Evolutionary conservation across 169 alveolate genomes (phyloP).

Genomic region (Cryptosporidium sp.): DNA sequence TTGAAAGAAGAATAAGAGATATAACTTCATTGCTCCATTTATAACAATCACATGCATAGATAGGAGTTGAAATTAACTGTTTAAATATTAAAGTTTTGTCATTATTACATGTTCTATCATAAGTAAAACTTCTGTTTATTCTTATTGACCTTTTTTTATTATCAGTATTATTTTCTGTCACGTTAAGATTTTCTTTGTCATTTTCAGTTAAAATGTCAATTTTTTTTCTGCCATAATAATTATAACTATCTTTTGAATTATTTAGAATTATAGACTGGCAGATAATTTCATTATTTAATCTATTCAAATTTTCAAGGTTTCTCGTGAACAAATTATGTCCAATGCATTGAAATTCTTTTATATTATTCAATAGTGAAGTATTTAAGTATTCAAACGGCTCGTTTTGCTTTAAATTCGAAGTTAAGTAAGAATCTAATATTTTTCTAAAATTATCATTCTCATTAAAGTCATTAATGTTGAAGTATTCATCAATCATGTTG

Average conservation of each 20-base stretch:
- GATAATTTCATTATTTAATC: not conserved
- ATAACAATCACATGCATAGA: slow-evolving; percentile 31
- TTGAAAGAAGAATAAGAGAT: not conserved
- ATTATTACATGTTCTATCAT: not conserved
- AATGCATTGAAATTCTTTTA: not conserved
- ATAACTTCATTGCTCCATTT: slow-evolving; percentile 37
- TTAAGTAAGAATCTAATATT: not conserved
- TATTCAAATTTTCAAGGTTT: not conserved
- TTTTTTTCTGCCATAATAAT: not conserved
- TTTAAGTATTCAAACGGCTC: not conserved
- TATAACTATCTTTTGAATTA: not conserved
- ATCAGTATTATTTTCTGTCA: not conserved
- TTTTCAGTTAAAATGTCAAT: not conserved
- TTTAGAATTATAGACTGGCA: not conserved
- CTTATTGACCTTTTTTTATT: not conserved
- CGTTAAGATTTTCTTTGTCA: not conserved
- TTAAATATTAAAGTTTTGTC: not conserved
- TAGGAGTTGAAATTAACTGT: not conserved
- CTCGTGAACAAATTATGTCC: no score
- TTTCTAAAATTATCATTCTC: not conserved
- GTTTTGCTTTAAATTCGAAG: not conserved
- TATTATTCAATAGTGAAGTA: not conserved
- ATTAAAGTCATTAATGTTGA: not conserved
- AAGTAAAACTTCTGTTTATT: not conserved
- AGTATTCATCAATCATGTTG: not conserved